phyloP scores from a whole-genome alignment of 768 basidiomycete species.

The Lentinula guzmanii region DNA sequence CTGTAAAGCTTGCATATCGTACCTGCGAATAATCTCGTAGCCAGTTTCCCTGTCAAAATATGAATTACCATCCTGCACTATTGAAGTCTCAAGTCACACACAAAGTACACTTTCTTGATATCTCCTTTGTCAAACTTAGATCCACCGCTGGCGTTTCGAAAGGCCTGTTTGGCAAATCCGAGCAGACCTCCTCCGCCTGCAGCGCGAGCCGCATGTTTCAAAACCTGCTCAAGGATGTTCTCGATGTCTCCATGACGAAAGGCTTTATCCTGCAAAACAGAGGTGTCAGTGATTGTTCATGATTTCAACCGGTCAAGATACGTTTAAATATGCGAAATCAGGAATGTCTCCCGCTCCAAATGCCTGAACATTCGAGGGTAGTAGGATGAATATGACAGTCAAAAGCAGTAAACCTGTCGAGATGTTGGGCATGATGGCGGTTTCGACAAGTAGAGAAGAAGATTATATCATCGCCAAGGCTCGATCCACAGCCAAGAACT shows the following conservation, averaged over 20 bases:
- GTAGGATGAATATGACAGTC: constrained; percentile 31
- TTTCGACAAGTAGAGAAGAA: neutral
- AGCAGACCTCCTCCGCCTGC: constrained; percentile 43
- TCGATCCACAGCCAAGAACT: neutral
- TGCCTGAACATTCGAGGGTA: constrained; percentile 39
- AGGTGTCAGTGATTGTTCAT: neutral
- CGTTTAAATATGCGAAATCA: constrained; percentile 62
- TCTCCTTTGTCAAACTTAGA: constrained; percentile 60
- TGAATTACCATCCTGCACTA: neutral
- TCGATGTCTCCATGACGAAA: constrained; percentile 78
- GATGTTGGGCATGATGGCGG: neutral
- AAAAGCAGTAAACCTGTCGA: constrained; percentile 27
- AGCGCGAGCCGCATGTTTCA: constrained; percentile 46
- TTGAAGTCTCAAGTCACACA: constrained; percentile 18
- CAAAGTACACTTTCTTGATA: constrained; percentile 64
- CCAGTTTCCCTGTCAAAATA: constrained; percentile 51
- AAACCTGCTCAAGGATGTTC: constrained; percentile 53
- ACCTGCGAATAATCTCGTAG: constrained; percentile 65
- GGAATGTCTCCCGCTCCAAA: constrained; percentile 70
- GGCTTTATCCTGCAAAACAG: constrained; percentile 42
- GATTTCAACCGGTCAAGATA: constrained; percentile 16
- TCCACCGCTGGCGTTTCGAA: constrained; percentile 40
- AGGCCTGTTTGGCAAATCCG: constrained; percentile 40
- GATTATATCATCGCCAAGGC: neutral
- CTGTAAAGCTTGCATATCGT: constrained; percentile 1